phyloP scores from a whole-genome alignment of 202 grass and related monocot genomes.

The Saccharum hybrid region DNA sequence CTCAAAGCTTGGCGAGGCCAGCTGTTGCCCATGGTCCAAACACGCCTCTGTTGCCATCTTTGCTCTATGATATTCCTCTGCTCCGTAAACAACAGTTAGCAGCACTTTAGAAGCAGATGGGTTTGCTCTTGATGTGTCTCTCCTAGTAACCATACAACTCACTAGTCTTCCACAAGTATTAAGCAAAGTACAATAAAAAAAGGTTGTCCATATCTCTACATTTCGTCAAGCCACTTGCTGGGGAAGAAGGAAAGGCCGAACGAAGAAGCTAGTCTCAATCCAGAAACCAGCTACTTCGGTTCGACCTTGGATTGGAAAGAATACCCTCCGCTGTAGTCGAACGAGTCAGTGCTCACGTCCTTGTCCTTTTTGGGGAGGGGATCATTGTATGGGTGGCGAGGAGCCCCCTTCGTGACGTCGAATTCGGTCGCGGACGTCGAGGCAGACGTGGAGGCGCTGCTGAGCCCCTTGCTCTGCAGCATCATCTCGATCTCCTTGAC shows the following conservation, averaged over 20 bases:
- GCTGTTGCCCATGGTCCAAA: constrained; percentile 15
- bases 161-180: too few species aligned
- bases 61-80: too few species aligned
- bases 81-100: too few species aligned
- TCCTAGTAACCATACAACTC: too few species aligned
- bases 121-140: too few species aligned
- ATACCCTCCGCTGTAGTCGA: constrained; percentile 85
- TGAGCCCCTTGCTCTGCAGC: constrained; percentile 72
- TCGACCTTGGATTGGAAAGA: constrained; percentile 67
- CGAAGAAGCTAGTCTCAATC: constrained; percentile 20
- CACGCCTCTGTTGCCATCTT: background rate
- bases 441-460: constrained; percentile 64
- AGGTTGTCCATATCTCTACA: constrained; percentile 42
- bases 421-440: constrained; percentile 75
- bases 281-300: constrained; percentile 65
- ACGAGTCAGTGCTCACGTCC: constrained; percentile 67
- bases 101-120: too few species aligned
- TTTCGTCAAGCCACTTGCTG: constrained; percentile 29
- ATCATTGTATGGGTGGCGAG: constrained; percentile 70
- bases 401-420: constrained; percentile 50
- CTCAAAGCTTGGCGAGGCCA: background rate
- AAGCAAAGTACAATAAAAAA: constrained; percentile 18
- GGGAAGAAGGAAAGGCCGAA: background rate
- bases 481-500: constrained; percentile 92
- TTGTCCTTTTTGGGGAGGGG: constrained; percentile 65